Conservation (phyloP, 768 basidiomycete genomes). For the Pleurotus giganteus region DNA sequence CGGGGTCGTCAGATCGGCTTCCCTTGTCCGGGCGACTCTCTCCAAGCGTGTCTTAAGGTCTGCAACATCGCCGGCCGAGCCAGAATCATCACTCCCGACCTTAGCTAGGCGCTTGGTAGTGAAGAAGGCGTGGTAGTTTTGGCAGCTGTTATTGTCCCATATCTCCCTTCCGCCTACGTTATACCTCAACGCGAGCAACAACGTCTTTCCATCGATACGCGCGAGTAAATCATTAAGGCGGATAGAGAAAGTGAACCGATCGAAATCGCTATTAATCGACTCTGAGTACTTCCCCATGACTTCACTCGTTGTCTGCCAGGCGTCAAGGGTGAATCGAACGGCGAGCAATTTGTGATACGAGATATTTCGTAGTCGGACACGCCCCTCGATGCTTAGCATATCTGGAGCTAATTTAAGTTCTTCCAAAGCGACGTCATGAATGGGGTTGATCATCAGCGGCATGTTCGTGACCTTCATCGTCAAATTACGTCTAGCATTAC, state of each 20-base stretch:
- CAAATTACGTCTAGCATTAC: slow-evolving; percentile 32
- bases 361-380: slow-evolving; percentile 78
- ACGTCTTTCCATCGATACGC: slow-evolving; percentile 78
- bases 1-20: slow-evolving; percentile 24
- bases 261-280: slow-evolving; percentile 45
- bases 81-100: slow-evolving; percentile 34
- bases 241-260: slow-evolving; percentile 77
- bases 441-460: slow-evolving; percentile 40
- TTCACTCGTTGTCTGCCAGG: slow-evolving; percentile 96
- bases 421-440: slow-evolving; percentile 54
- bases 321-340: slow-evolving; percentile 89
- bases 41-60: slow-evolving; percentile 69
- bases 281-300: slow-evolving; percentile 72
- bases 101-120: slow-evolving; percentile 24
- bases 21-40: slow-evolving; percentile 44
- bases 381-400: slow-evolving; percentile 61
- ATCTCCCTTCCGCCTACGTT: slow-evolving; percentile 68
- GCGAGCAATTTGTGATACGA: slow-evolving; percentile 86
- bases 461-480: slow-evolving; percentile 70
- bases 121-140: slow-evolving; percentile 80
- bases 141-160: slow-evolving; percentile 88
- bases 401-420: slow-evolving; percentile 50
- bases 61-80: slow-evolving; percentile 46
- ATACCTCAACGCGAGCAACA: slow-evolving; percentile 78
- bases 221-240: slow-evolving; percentile 75